A percentile compares a stretch with the other conserved stretches of the same genome.
These are phyloP conservation scores for Boletus subparvulus DNA, from an alignment of 768 basidiomycete species.

Conservation along the genomic window DNA sequence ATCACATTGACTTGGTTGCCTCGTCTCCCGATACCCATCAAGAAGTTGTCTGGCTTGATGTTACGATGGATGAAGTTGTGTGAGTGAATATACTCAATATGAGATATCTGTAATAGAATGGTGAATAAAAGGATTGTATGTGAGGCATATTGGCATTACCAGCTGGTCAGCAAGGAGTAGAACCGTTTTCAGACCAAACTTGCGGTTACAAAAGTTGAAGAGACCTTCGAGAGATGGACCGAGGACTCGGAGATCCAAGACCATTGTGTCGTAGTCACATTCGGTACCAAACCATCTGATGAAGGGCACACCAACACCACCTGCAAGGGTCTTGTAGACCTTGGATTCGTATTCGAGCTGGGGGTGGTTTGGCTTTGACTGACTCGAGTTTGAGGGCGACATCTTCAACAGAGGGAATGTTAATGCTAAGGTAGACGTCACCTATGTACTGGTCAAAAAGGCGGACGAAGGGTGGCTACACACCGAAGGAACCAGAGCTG, in stretches of 20 bases:
- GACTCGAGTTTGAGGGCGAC: slow-evolving; percentile 99
- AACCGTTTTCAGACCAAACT: slow-evolving; percentile 96
- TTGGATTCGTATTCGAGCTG: slow-evolving; percentile 98
- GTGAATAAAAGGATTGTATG: slow-evolving; percentile 42
- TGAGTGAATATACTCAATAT: slow-evolving; percentile 99
- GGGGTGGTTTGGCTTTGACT: slow-evolving; percentile 99
- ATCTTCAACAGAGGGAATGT: slow-evolving; percentile 99
- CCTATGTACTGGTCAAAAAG: slow-evolving; percentile 47
- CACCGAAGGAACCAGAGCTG: slow-evolving; percentile 96
- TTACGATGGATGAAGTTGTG: slow-evolving; percentile 98
- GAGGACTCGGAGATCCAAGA: slow-evolving; percentile 92
- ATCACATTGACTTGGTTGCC: slow-evolving; percentile 99
- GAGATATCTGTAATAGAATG: slow-evolving; percentile 70
- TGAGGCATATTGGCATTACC: slow-evolving; percentile 37
- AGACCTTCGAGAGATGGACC: slow-evolving; percentile 89
- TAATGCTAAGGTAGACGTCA: slow-evolving; percentile 99
- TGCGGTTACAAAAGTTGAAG: slow-evolving; percentile 96
- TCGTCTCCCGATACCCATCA: slow-evolving; percentile 99
- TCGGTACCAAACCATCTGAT: slow-evolving; percentile 94
- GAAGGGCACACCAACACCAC: slow-evolving; percentile 98
- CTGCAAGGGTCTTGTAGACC: slow-evolving; percentile 96
- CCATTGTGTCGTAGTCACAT: slow-evolving; percentile 99
- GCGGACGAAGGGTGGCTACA: slow-evolving; percentile 30
- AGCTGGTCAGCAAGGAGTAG: slow-evolving; percentile 95
- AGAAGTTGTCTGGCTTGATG: slow-evolving; percentile 99